A percentile compares a stretch with the other conserved stretches of the same genome.
phyloP scores from a whole-genome alignment of 495 filamentous ascomycete genomes.

The Ramalina peruviana region DNA sequence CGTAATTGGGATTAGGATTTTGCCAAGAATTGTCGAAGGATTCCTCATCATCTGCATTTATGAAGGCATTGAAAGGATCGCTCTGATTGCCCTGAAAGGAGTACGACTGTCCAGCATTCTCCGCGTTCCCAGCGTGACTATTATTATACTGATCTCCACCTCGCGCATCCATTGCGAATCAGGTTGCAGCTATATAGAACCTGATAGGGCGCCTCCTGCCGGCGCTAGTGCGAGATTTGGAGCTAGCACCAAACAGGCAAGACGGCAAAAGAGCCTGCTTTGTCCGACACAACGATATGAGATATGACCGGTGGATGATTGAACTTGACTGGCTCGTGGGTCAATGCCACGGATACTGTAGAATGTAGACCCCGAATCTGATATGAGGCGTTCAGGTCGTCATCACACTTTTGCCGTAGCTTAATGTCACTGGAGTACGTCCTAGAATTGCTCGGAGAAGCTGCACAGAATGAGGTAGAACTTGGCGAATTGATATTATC shows the following conservation, averaged over 20 bases:
- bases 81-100: conserved; percentile 10
- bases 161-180: conserved; percentile 11
- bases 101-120: conserved; percentile 6
- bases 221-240: conserved; percentile 2
- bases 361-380: too few species aligned
- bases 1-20: conserved; percentile 8
- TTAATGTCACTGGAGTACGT: too few species aligned
- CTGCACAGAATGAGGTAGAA: not conserved
- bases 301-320: too few species aligned
- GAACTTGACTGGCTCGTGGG: too few species aligned
- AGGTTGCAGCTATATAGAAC: not conserved
- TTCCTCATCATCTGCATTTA: conserved; percentile 14
- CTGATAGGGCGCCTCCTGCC: conserved; percentile 4
- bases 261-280: not conserved
- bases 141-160: conserved; percentile 12
- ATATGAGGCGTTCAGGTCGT: too few species aligned
- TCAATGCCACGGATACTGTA: too few species aligned
- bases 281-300: too few species aligned
- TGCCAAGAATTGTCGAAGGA: conserved; percentile 15
- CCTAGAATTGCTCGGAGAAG: too few species aligned
- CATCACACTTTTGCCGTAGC: too few species aligned
- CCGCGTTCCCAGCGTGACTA: conserved; percentile 1
- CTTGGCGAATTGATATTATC: not conserved
- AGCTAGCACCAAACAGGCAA: conserved; percentile 7
- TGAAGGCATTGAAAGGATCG: conserved; percentile 16